These are phyloP conservation scores for Saccharomyces hybrid DNA, from an alignment of 1,139 yeast genomes.

Conservation along the genomic window DNA sequence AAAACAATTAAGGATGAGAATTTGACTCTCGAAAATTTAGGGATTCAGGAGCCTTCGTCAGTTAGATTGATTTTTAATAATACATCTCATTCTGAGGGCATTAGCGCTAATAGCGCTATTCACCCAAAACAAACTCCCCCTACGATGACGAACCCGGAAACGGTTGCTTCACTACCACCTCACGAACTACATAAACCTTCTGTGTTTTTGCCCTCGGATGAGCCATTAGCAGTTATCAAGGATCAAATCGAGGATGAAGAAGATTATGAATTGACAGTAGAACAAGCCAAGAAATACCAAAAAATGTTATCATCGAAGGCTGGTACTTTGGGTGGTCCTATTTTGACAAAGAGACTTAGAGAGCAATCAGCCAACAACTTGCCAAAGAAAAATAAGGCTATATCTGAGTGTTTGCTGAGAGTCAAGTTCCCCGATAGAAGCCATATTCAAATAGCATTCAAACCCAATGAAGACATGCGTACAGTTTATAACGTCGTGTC, in stretches of 20 bases:
- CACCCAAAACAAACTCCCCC: not conserved
- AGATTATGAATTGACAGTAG: conserved; percentile 42
- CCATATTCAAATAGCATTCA: conserved; percentile 42
- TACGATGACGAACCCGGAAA: not conserved
- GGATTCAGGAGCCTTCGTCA: conserved; percentile 16
- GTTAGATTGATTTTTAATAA: conserved; percentile 8
- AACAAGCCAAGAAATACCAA: conserved; percentile 49
- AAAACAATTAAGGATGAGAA: conserved; percentile 10
- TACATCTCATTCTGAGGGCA: too few relatives aligned
- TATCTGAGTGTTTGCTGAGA: conserved; percentile 35
- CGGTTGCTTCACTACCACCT: not conserved
- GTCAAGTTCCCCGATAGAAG: conserved; percentile 48
- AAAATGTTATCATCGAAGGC: conserved; percentile 38
- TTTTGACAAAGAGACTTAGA: conserved; percentile 31
- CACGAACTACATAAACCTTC: conserved; percentile 10
- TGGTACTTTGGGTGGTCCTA: conserved; percentile 24
- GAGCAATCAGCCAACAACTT: conserved; percentile 19
- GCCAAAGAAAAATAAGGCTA: conserved; percentile 9
- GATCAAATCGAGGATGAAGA: conserved; percentile 16
- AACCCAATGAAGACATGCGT: conserved; percentile 32
- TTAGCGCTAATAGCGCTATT: not conserved
- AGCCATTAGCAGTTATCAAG: conserved; percentile 7
- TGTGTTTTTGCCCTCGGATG: conserved; percentile 13
- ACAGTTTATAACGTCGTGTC: conserved; percentile 39
- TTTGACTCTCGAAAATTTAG: conserved; percentile 18